A percentile compares a stretch with the other conserved stretches of the same genome.
phyloP scores from a whole-genome alignment of 495 filamentous ascomycete genomes.

The Staphylotrichum longicolle region DNA sequence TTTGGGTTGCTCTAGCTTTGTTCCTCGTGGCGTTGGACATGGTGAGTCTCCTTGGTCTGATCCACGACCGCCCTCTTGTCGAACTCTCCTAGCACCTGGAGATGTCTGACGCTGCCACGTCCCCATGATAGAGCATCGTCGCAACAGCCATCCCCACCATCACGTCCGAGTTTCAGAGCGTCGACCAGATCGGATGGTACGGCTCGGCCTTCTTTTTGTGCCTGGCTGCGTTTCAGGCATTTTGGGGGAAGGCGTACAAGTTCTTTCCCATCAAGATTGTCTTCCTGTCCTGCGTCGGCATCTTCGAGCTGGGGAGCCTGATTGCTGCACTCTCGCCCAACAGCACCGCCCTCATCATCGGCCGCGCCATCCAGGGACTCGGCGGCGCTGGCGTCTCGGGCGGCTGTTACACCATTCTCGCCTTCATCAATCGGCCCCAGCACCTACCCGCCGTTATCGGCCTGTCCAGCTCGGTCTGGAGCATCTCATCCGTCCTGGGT shows the following conservation, averaged over 20 bases:
- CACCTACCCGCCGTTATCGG: conserved; percentile 50
- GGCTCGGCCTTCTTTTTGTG: conserved; percentile 44
- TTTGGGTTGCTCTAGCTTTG: too few relatives aligned
- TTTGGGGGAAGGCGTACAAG: conserved; percentile 41
- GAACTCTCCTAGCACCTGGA: too few relatives aligned
- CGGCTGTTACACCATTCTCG: conserved; percentile 45
- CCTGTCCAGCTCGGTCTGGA: conserved; percentile 45
- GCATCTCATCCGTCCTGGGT: conserved; percentile 42
- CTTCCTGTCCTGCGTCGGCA: conserved; percentile 41
- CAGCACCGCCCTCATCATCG: conserved; percentile 53
- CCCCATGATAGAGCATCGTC: conserved; percentile 37
- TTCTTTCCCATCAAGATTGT: conserved; percentile 43
- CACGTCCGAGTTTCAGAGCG: conserved; percentile 44
- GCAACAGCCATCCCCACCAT: conserved; percentile 50
- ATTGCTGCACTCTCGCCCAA: conserved; percentile 56
- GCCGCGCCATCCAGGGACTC: conserved; percentile 55
- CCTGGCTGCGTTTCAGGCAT: conserved; percentile 36
- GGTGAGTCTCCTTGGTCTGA: too few relatives aligned
- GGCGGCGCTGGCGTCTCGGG: conserved; percentile 47
- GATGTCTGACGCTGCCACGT: too few relatives aligned
- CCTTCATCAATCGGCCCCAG: conserved; percentile 41
- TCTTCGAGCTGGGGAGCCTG: conserved; percentile 55
- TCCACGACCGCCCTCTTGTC: too few relatives aligned
- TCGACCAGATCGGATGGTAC: conserved; percentile 52
- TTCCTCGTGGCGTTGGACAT: too few relatives aligned